phyloP scores from a whole-genome alignment of 2,329 filamentous ascomycete species.

The Ceratocystis diversiconidia region DNA sequence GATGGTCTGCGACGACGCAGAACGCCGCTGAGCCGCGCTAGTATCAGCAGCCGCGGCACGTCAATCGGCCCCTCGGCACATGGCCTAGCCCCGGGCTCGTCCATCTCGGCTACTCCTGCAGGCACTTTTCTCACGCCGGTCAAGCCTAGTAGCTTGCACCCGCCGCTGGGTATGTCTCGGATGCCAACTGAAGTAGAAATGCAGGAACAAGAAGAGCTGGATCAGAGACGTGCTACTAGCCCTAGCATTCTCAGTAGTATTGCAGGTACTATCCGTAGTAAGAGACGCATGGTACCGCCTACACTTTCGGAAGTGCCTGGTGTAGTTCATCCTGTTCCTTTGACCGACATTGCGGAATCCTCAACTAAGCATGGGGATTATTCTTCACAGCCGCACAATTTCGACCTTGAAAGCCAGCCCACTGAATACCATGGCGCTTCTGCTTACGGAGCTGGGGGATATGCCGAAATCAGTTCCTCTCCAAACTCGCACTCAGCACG shows the following conservation, averaged over 20 bases:
- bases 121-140: conserved; percentile 1
- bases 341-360: conserved; percentile 46
- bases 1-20: conserved; percentile 71
- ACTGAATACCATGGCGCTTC: conserved; percentile 37
- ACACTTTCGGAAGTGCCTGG: conserved; percentile 32
- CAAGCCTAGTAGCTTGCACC: conserved; percentile 35
- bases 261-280: conserved; percentile 38
- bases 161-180: conserved; percentile 74
- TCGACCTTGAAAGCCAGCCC: conserved; percentile 32
- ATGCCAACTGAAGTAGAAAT: conserved; percentile 57
- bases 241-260: conserved; percentile 40
- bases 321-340: conserved; percentile 46
- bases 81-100: conserved; percentile 12
- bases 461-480: conserved; percentile 29
- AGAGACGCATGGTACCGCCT: conserved; percentile 24
- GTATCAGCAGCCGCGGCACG: conserved; percentile 21
- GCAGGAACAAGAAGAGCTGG: conserved; percentile 33
- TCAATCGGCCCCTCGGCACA: conserved; percentile 12
- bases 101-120: conserved; percentile 5
- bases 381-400: conserved; percentile 27
- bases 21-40: conserved; percentile 29
- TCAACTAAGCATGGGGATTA: conserved; percentile 27
- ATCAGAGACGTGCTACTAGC: conserved; percentile 21
- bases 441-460: conserved; percentile 29
- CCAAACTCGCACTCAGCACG: conserved; percentile 49